A percentile compares a stretch with the other conserved stretches of the same genome.
phyloP scores from a whole-genome alignment of 75 land plant genomes.

The Adiantum capillusveneris region DNA sequence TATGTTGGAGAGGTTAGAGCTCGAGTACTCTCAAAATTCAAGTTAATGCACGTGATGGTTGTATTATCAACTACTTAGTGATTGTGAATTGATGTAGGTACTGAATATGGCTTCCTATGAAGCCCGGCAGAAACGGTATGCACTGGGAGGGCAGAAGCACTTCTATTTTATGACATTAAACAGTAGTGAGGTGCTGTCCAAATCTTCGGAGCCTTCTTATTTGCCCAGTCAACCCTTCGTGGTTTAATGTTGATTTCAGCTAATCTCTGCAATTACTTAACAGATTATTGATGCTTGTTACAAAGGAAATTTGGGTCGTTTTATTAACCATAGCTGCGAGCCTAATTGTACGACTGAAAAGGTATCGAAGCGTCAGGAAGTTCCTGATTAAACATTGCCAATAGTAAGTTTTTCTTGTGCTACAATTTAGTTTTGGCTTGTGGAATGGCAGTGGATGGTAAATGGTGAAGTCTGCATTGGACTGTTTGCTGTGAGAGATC shows the following conservation, averaged over 20 bases:
- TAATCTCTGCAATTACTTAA: too few species aligned
- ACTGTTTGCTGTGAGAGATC: conserved; percentile 69
- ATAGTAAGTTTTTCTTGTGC: background rate
- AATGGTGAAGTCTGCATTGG: conserved; percentile 96
- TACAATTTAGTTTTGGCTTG: too few species aligned
- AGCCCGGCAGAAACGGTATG: conserved; percentile 79
- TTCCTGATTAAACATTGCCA: too few species aligned
- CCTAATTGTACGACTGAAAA: conserved; percentile 93
- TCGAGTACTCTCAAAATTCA: background rate
- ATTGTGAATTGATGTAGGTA: too few species aligned
- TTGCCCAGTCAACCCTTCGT: too few species aligned
- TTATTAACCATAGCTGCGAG: conserved; percentile 93
- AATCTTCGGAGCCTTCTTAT: background rate
- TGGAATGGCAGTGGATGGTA: conserved; percentile 92
- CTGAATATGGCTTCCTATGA: conserved; percentile 72
- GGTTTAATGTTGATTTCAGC: too few species aligned
- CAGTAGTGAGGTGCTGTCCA: conserved; percentile 80
- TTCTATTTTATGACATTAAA: conserved; percentile 95
- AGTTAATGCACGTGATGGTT: background rate
- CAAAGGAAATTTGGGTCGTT: conserved; percentile 91
- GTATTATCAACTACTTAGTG: too few species aligned
- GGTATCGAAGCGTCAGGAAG: conserved; percentile 41
- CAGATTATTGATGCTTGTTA: conserved; percentile 94
- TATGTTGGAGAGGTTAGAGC: conserved; percentile 90
- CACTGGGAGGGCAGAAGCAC: conserved; percentile 71